Evolutionary conservation across 441 rosid species (phyloP).

Genomic region (Oxalis stricta): DNA sequence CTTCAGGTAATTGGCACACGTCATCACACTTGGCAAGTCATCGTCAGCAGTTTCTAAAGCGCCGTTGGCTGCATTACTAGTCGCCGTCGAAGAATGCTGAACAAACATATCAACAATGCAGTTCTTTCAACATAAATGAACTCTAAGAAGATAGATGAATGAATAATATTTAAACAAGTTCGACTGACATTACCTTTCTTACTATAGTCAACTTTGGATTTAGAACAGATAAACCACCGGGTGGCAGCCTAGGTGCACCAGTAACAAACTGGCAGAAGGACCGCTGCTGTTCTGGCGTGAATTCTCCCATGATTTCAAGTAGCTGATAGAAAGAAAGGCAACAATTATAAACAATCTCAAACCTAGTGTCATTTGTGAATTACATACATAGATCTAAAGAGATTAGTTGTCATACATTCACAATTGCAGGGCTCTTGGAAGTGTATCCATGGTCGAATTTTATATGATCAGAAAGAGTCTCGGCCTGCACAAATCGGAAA

Average conservation of each 20-base stretch:
- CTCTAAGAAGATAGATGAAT: too few species aligned
- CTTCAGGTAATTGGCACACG: constrained; percentile 98
- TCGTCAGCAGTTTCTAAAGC: constrained; percentile 79
- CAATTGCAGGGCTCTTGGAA: constrained; percentile 85
- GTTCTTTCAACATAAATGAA: background rate
- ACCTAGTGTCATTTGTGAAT: too few species aligned
- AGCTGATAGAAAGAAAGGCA: too few species aligned
- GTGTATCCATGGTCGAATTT: constrained; percentile 99
- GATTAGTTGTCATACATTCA: constrained; percentile 62
- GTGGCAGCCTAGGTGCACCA: constrained; percentile 99
- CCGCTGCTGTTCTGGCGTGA: constrained; percentile 92
- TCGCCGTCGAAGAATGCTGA: constrained; percentile 79
- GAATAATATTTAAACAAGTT: too few species aligned
- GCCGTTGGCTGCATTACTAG: constrained; percentile 52
- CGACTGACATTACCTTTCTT: constrained; percentile 56
- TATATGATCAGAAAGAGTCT: constrained; percentile 81
- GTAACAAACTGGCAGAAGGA: constrained; percentile 98
- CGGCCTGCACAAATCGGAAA: constrained; percentile 40
- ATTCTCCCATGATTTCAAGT: constrained; percentile 94
- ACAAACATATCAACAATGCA: constrained; percentile 3
- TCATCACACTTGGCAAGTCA: constrained; percentile 98
- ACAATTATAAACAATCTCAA: constrained; percentile 3
- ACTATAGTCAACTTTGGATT: constrained; percentile 95
- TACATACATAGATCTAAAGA: too few species aligned
- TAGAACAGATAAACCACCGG: constrained; percentile 93